Percentiles rank a stretch among this genome's conserved stretches.
These are phyloP conservation scores for Phytopythium cucurbitacearum DNA, from an alignment of 352 stramenopile species.

Conservation along the genomic window DNA sequence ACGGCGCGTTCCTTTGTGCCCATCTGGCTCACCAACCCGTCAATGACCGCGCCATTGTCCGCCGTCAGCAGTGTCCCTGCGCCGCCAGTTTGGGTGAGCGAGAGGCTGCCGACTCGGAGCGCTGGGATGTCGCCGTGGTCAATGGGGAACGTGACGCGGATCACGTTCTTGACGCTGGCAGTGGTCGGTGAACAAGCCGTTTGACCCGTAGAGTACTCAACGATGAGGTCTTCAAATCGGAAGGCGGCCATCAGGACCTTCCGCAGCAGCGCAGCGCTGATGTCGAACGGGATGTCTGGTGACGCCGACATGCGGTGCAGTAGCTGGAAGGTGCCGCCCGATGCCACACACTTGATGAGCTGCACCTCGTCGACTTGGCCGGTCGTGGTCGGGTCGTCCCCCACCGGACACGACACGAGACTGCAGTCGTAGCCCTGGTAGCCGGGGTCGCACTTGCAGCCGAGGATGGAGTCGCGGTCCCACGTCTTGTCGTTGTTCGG, in stretches of 20 bases:
- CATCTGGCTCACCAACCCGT: slow-evolving; percentile 30
- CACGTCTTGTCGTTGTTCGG: slow-evolving; percentile 71
- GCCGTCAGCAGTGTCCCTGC: slow-evolving; percentile 19
- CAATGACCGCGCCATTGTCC: slow-evolving; percentile 37
- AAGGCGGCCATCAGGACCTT: slow-evolving; percentile 42
- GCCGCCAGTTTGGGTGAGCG: slow-evolving; percentile 13
- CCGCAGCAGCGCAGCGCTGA: slow-evolving; percentile 30
- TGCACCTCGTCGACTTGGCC: slow-evolving; percentile 85
- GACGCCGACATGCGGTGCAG: slow-evolving; percentile 48
- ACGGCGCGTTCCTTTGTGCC: slow-evolving; percentile 88
- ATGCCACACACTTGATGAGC: slow-evolving; percentile 59
- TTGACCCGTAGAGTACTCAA: slow-evolving; percentile 36
- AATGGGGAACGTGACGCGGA: slow-evolving; percentile 50
- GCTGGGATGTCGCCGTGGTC: slow-evolving; percentile 45
- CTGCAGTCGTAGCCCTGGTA: slow-evolving; percentile 91
- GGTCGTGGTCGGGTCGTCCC: slow-evolving; percentile 80
- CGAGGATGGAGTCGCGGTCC: slow-evolving; percentile 72
- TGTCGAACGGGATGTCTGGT: slow-evolving; percentile 55
- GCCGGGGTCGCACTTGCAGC: slow-evolving; percentile 89
- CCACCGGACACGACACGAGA: slow-evolving; percentile 73
- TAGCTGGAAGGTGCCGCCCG: slow-evolving; percentile 55
- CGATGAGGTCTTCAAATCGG: slow-evolving; percentile 41
- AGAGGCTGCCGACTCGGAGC: slow-evolving; percentile 33
- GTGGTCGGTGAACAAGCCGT: slow-evolving; percentile 30
- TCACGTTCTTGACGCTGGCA: slow-evolving; percentile 31